Base-by-base conservation (phyloP, 129 eudicot genomes). In the Erigeron canadensis region DNA sequence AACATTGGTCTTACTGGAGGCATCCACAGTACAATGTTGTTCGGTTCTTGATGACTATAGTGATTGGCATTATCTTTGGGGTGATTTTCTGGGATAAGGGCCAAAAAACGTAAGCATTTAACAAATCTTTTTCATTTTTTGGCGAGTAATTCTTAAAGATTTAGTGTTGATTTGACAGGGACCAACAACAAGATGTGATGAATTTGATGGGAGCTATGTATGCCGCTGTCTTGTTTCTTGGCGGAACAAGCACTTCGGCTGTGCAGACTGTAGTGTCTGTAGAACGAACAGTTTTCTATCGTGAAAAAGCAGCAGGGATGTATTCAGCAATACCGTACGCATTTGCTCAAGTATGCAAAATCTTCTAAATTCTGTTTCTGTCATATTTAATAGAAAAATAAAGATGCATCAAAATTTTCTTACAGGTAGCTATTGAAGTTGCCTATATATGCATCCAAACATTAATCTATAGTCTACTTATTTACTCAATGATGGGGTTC, bases 221-320 rank as follows among this genome's bases (percentile, higher is more conserved):
- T 38, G 61, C 73, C n/a, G 45, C 73, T 23, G 73, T 68, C 8
- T 13, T 68, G 73, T 68, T 68, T 68, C 73, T 68, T 23, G 73
- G 73, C 21, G 73, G 73, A 68, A 48, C 73, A 34, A 68, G 55
- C 40, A 68, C 73, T 16, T 8, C 61, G 6, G 15, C 73, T 28
- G 73, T 50, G 22, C 73, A 68, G 47, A 68, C 62, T n/a, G 59
- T 68, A 15, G 73, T 68, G 61, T 68, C 73, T 15, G 41, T 68
- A 68, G 73, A 68, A 34, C 41, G 73, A 37, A 68, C 73, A 8
- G 61, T 68, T 34, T 68, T 68, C 11, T 68, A 68, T 50, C 73
- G 73, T 8, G 73, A 68, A 38, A 68, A 68, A 37, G 73, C 73
- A 4, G 47, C 73, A 50, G 73, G 73, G 42, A 68, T 68, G 73